Base-by-base conservation (phyloP, 176 grass and related monocot genomes). In the Chrysopogon serrulatus region DNA sequence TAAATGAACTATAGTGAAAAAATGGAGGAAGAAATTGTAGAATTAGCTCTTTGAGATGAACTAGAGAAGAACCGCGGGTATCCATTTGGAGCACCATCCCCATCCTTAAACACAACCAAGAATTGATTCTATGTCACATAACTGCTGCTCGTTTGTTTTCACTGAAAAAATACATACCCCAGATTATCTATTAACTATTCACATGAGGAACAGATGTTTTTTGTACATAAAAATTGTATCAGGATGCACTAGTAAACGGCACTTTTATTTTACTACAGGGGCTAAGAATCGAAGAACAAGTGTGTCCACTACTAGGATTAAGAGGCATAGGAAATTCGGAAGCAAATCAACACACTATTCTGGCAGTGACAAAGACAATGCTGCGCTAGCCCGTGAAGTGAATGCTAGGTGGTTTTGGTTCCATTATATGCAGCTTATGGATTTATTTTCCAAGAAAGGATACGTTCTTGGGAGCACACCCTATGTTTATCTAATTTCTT, bases 371-470 rank as follows among this genome's bases (percentile, higher is more conserved):
- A 57, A 90, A 82, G 45, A 65, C 36, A 63, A 70, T 82, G 61
- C 57, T 75, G 56, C 72, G 77, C 77, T 68, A 87, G 64, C 62
- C 42, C 71, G 15, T 63, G 84, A 80, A 85, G 63, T 67, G 44
- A 80, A 81, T 76, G 35, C n/a, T 82, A 80, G 73, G 85, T 91
- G 89, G 89, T 94, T 87, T 37, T 68, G 63, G n/a, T 73, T 81
- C 41, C 28, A 82, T 8, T 84, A 68, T 49, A 74, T 74, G 26
- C 33, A 23, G 47, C 74, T 65, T 84, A 39, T 72, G 56, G 11
- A 66, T 72, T 86, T 84, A 34, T 2, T 48, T 53, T 5, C 62
- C 2, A 59, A 57, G 61, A 67, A 57, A n/a, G 16, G 28, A 68
- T 78, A 44, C 32, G 1, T 26, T 72, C 18, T 39, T 34, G 28